Evolutionary conservation across 1,139 yeast genomes (phyloP), one percentile per base, ranked within the genome.

Genomic region (Ogataea hybrid): DNA sequence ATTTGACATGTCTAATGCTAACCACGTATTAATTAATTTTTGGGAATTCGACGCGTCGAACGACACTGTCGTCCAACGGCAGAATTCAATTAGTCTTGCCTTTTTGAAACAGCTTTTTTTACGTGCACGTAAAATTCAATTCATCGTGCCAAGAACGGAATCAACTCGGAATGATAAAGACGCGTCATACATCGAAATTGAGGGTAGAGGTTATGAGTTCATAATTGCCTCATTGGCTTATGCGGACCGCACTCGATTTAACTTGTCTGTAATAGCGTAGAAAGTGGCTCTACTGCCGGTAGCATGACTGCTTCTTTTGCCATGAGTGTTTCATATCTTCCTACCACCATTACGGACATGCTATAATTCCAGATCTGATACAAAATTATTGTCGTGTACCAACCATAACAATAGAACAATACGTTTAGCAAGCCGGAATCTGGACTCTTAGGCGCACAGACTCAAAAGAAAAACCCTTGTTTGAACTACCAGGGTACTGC

Each of bases 1-100:
- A 11, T 41, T 41, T 5, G 53, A 41, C 57, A 50, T 51, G 17
- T 8, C 12, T 20, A 20, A 8, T 20, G 21, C 21, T 3, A 6
- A 20, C 21, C 21, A 20, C 21, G 21, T 20, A 20, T 17, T 8
- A 14, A 31, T 15, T 11, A 25, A n/a, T 32, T 23, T 23, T 7
- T 12, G 5, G 25, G 10, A 21, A 7, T 25, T 25, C 37, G 37
- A 38, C 37, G 42, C 37, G 42, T 28, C 42, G 37, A 18, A 5
- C 21, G 21, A 20, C 20, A 8, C 8, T 7, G 3, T 20, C 21
- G 21, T 20, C 21, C 9, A 20, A 20, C 21, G 8, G 21, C 21
- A 20, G 9, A 20, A 20, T 7, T 7, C 21, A 20, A 11, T 25
- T 25, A 4, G 27, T 25, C 14, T 6, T 9, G 21, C 21, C 21